Evolutionary conservation across 2,329 filamentous ascomycete species (phyloP), one percentile per base, ranked within the genome.

Genomic region (Aspergillus sp.): DNA sequence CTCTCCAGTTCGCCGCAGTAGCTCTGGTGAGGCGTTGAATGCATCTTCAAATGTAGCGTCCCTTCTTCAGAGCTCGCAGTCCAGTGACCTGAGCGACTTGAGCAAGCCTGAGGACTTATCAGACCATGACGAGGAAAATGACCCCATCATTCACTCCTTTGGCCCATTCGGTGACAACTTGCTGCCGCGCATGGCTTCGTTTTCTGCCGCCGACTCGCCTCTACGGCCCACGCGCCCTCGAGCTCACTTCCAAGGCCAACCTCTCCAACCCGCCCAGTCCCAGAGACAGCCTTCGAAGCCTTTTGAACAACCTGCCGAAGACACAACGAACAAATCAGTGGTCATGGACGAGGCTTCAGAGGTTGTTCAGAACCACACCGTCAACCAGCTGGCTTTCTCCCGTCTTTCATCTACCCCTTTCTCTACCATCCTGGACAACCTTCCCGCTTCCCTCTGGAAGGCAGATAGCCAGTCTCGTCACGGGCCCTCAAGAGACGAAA

Each of bases 351-450:
- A 74, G 54, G 64, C 54, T 40, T 66, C 62, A 15, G 67, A 70
- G 57, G 57, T 65, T 41, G 80, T 75, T 78, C 77, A 75, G 75
- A 96, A 97, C 74, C 95, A 99, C 71, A 87, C 96, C 61, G 84
- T 95, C 72, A 98, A 98, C 75, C 95, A 99, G 76, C 85, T 99
- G 30, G 95, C 95, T 33, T 99, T 91, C 75, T 97, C 95, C 2
- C 90, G 93, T 27, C 82, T 98, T 6, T 93, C 93, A 15, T 96
- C 93, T 0, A 95, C 91, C 24, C 93, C 95, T 4, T 82, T 98
- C 49, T 96, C 93, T 1, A 90, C 88, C 50, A 95, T 99, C 57
- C 82, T 97, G 78, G 88, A 86, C 73, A 90, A 96, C 70, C 86
- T 99, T 12, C 95, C 95, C 2, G 69, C 81, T 1, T 83, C 86